Percentiles rank a stretch among this genome's conserved stretches.
These are phyloP conservation scores for Passiflora organensis DNA, from an alignment of 345 rosid genomes.

Conservation along the genomic window DNA sequence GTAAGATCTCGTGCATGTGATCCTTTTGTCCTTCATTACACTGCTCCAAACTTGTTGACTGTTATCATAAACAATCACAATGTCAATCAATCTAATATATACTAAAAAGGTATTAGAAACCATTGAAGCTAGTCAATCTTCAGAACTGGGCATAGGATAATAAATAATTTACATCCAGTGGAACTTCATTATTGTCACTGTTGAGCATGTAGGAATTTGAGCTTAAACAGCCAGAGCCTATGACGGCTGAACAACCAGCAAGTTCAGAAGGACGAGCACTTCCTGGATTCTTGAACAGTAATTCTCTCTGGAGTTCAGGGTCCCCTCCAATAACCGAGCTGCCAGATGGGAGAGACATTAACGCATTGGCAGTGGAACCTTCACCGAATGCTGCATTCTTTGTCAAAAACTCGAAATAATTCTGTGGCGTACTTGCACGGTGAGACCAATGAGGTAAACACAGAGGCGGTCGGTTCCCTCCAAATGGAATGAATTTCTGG, in stretches of 20 bases:
- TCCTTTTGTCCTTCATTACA: slow-evolving; percentile 13
- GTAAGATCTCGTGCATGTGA: slow-evolving; percentile 7
- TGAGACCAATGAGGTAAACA: slow-evolving; percentile 27
- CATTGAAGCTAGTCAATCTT: background rate
- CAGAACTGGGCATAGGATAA: background rate
- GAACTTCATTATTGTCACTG: slow-evolving; percentile 12
- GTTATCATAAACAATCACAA: slow-evolving; percentile 2
- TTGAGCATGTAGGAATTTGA: slow-evolving; percentile 12
- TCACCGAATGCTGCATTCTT: slow-evolving; percentile 24
- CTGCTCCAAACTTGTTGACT: slow-evolving; percentile 22
- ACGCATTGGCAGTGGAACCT: slow-evolving; percentile 22
- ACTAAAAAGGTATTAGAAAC: background rate
- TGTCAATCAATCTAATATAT: background rate
- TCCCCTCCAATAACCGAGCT: slow-evolving; percentile 7
- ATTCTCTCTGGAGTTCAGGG: slow-evolving; percentile 14
- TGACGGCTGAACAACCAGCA: slow-evolving; percentile 16
- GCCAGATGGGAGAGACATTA: slow-evolving; percentile 21
- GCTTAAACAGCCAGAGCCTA: slow-evolving; percentile 20
- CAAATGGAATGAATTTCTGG: background rate
- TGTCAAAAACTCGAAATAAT: slow-evolving; percentile 31
- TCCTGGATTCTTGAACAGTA: slow-evolving; percentile 12
- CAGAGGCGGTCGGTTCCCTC: slow-evolving; percentile 9
- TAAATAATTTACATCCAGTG: slow-evolving; percentile 12
- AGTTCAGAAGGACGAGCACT: slow-evolving; percentile 11
- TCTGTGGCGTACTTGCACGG: slow-evolving; percentile 16